Evolutionary conservation across 2,329 filamentous ascomycete species (phyloP).

Genomic region (Fusarium siculi): DNA sequence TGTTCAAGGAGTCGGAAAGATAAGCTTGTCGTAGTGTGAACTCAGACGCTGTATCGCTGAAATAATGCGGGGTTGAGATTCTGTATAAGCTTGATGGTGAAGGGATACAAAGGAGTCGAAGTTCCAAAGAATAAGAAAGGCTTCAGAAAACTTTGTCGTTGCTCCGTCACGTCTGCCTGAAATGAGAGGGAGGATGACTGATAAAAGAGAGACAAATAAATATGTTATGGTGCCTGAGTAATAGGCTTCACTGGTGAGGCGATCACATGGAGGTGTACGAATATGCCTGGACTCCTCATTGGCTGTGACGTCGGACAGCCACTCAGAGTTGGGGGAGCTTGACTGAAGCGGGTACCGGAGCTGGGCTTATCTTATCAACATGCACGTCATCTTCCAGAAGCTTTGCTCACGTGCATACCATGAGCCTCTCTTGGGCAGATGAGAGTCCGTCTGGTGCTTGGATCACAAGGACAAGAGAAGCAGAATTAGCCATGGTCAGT

Average conservation of each 20-base stretch:
- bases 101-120: background rate
- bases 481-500: background rate
- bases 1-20: background rate
- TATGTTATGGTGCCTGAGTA: conserved; percentile 10
- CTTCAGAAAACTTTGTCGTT: background rate
- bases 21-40: background rate
- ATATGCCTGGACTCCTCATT: conserved; percentile 37
- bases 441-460: conserved; percentile 9
- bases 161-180: conserved; percentile 11
- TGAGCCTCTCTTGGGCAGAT: background rate
- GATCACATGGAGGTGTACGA: conserved; percentile 46
- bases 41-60: background rate
- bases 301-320: conserved; percentile 12
- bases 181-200: conserved; percentile 14
- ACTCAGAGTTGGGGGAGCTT: conserved; percentile 1
- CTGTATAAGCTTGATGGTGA: background rate
- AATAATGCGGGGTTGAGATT: conserved; percentile 28
- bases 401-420: conserved; percentile 19
- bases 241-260: conserved; percentile 35
- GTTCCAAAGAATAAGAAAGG: background rate
- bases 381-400: conserved; percentile 31
- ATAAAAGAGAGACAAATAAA: conserved; percentile 6
- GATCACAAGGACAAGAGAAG: conserved; percentile 16
- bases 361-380: conserved; percentile 30
- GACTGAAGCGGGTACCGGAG: background rate